phyloP scores from a whole-genome alignment of 2,329 filamentous ascomycete genomes.

The Trichoderma sp. region DNA sequence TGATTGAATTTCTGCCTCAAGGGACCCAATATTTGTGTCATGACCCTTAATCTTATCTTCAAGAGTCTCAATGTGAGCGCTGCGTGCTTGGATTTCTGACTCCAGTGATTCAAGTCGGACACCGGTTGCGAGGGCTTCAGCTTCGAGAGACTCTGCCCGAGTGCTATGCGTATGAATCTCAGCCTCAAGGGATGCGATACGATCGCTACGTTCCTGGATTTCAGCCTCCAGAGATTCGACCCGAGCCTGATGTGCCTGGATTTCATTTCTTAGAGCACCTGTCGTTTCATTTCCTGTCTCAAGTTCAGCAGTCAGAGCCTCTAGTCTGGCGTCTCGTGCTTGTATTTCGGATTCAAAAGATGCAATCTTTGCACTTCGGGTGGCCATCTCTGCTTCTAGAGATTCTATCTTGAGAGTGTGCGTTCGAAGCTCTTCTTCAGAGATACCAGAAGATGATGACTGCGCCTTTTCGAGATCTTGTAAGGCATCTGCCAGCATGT shows the following conservation, averaged over 20 bases:
- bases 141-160: constrained; percentile 48
- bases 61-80: constrained; percentile 42
- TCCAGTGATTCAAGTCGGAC: constrained; percentile 29
- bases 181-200: constrained; percentile 40
- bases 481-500: constrained; percentile 44
- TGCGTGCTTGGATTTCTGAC: constrained; percentile 37
- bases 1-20: constrained; percentile 44
- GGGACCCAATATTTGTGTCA: constrained; percentile 45
- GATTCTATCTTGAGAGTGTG: constrained; percentile 28
- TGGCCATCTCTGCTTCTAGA: constrained; percentile 33
- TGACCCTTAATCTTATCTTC: constrained; percentile 46
- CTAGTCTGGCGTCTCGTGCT: constrained; percentile 48
- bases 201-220: constrained; percentile 41
- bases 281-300: constrained; percentile 30
- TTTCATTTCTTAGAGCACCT: constrained; percentile 28
- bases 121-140: constrained; percentile 32
- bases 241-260: constrained; percentile 31
- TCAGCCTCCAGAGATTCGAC: constrained; percentile 29
- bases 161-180: constrained; percentile 48
- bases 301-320: constrained; percentile 44
- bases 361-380: constrained; percentile 43
- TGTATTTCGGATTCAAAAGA: constrained; percentile 41
- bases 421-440: constrained; percentile 33
- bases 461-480: constrained; percentile 46
- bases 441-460: constrained; percentile 31